Evolutionary conservation across 345 rosid genomes (phyloP).

Genomic region (Salix exigua): DNA sequence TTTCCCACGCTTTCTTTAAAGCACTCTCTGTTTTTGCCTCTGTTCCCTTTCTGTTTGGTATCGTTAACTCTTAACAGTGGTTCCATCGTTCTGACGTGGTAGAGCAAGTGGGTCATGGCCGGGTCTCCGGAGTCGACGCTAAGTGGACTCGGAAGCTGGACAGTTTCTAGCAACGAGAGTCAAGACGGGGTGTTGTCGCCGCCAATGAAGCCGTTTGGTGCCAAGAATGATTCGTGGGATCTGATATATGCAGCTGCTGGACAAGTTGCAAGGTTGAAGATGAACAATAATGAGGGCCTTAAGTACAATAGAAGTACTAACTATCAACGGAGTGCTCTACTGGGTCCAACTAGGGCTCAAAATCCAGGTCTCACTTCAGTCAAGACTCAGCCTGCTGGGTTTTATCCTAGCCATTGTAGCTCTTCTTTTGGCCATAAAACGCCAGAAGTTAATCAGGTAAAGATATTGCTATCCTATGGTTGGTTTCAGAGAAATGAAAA

Average conservation of each 20-base stretch:
- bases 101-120: constrained; percentile 17
- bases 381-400: constrained; percentile 18
- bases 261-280: constrained; percentile 19
- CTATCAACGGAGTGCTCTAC: background rate
- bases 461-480: background rate
- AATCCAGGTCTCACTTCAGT: constrained; percentile 8
- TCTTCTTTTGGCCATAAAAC: background rate
- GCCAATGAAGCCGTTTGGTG: constrained; percentile 21
- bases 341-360: constrained; percentile 2
- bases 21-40: background rate
- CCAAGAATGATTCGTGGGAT: constrained; percentile 21
- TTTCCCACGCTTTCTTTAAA: background rate
- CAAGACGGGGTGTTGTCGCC: constrained; percentile 24
- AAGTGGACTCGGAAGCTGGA: constrained; percentile 23
- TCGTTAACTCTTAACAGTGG: background rate
- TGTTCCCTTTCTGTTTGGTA: background rate
- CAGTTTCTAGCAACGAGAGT: constrained; percentile 27
- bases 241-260: constrained; percentile 25
- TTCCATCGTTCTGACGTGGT: background rate
- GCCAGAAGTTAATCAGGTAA: constrained; percentile 24
- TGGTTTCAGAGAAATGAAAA: background rate
- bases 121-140: constrained; percentile 30
- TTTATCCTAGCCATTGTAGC: constrained; percentile 11
- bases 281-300: constrained; percentile 3
- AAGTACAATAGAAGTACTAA: background rate